Percentiles rank a stretch among this genome's conserved stretches.
These are phyloP conservation scores for Phytopythium kandeliae DNA, from an alignment of 352 stramenopile species.

Conservation along the genomic window DNA sequence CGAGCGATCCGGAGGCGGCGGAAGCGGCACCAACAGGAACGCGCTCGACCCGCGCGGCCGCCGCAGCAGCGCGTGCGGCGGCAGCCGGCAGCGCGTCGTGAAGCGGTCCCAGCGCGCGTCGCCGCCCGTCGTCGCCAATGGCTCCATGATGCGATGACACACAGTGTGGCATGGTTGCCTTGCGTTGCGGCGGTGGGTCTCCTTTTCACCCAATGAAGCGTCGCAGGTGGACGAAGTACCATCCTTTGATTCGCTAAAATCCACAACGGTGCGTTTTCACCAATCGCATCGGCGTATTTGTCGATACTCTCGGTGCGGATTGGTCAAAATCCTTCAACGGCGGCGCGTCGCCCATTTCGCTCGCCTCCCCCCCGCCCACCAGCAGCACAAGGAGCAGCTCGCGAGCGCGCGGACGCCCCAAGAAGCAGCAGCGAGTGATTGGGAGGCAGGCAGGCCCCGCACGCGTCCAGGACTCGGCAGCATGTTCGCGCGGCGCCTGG, in stretches of 20 bases:
- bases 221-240: neutral
- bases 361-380: neutral
- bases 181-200: no score
- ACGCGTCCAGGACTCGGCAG: neutral
- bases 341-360: constrained; percentile 4
- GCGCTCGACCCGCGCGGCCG: constrained; percentile 26
- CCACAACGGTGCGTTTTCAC: neutral
- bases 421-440: neutral
- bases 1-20: neutral
- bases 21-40: constrained; percentile 14
- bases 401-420: neutral
- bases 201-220: constrained; percentile 14
- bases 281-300: neutral
- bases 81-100: constrained; percentile 51
- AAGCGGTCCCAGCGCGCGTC: constrained; percentile 33
- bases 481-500: constrained; percentile 40
- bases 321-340: constrained; percentile 5
- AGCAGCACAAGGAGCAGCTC: constrained; percentile 1
- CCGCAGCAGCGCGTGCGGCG: constrained; percentile 19
- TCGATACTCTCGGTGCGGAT: neutral
- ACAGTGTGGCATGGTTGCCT: no score
- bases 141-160: no score
- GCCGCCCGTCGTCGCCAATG: no score
- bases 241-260: neutral
- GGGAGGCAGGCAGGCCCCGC: no score